Evolutionary conservation across 208 protist species (phyloP), one percentile per base, ranked within the genome.

Genomic region (Crithidia brevicula): DNA sequence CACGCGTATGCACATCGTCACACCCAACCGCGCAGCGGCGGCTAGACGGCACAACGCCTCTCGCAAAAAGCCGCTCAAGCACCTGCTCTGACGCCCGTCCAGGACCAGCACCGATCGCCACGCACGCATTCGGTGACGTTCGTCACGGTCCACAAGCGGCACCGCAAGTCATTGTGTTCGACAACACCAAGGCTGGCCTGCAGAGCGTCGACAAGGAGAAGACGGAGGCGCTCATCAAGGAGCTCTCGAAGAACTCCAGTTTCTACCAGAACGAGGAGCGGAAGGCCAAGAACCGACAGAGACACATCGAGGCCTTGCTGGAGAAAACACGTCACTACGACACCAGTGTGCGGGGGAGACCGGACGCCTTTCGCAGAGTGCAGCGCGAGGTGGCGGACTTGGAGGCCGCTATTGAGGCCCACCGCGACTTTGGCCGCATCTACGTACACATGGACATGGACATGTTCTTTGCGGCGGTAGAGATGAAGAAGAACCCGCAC

Each of bases 381-480:
- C 54, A 71, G 46, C 53, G 51, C 2, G 50, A 66, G 6, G 59
- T 79, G 28, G 64, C 54, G 4, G 58, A 69, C 15, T 36, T 71
- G 2, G 86, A 85, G 58, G 54, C 58, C 31, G 72, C 51, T n/a
- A 60, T 90, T 1, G 79, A 88, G 70, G 36, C 53, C 10, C 34
- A 47, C 23, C 77, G 82, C 25, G 31, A 69, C 22, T 81, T 89
- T 25, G 64, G 60, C 28, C 63, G 71, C 10, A 61, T 86, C 15
- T 92, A 78, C 33, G 83, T 85, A 3, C 85, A 93, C 62, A 52
- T 91, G 40, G 86, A 97, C 76, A 88, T 98, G 81, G 97, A 98
- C 80, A 97, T 98, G 94, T 97, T 97, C 69, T 93, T 86, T 56
- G 82, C 82, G 4, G 83, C 83, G 0, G 89, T 97, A 0, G 93